Evolutionary conservation across 1,284 basidiomycete species (phyloP).

Genomic region (Ceratobasidium sp.): DNA sequence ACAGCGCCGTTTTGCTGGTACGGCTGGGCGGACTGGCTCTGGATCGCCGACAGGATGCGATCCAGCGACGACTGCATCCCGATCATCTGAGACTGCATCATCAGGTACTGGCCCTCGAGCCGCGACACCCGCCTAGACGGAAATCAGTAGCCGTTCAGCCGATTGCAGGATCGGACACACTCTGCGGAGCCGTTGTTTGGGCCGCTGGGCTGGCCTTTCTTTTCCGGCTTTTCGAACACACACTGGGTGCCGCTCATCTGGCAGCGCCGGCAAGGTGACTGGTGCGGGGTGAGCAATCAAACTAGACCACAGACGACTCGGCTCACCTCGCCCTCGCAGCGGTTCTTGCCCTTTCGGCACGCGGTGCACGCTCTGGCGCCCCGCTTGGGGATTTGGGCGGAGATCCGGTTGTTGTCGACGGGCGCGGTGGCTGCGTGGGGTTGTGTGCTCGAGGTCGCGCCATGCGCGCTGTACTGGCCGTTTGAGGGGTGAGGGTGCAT

Average conservation of each 20-base stretch:
- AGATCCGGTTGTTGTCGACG: slow-evolving; percentile 33
- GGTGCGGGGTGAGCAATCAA: slow-evolving; percentile 49
- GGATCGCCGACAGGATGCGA: slow-evolving; percentile 76
- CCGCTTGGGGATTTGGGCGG: slow-evolving; percentile 76
- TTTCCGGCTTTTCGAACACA: slow-evolving; percentile 93
- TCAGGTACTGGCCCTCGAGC: slow-evolving; percentile 84
- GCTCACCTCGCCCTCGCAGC: slow-evolving; percentile 87
- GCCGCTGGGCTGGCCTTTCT: slow-evolving; percentile 69
- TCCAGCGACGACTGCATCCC: slow-evolving; percentile 87
- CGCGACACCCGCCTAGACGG: slow-evolving; percentile 74
- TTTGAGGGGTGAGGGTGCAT: slow-evolving; percentile 18
- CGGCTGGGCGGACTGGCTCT: slow-evolving; percentile 57
- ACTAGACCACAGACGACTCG: slow-evolving; percentile 51
- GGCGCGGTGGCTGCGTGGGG: no score
- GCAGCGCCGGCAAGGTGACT: slow-evolving; percentile 91
- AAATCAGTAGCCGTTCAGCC: slow-evolving; percentile 49
- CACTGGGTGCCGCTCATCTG: slow-evolving; percentile 83
- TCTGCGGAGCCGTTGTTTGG: slow-evolving; percentile 72
- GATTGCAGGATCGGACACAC: slow-evolving; percentile 60
- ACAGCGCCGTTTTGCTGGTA: slow-evolving; percentile 38
- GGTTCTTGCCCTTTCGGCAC: slow-evolving; percentile 88
- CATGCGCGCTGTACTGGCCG: slow-evolving; percentile 22
- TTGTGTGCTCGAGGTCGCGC: neutral
- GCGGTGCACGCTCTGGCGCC: slow-evolving; percentile 73
- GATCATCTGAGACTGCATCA: slow-evolving; percentile 91